Conservation (phyloP, 2,329 filamentous ascomycete species). For the Cadophora luteo-olivacea region DNA sequence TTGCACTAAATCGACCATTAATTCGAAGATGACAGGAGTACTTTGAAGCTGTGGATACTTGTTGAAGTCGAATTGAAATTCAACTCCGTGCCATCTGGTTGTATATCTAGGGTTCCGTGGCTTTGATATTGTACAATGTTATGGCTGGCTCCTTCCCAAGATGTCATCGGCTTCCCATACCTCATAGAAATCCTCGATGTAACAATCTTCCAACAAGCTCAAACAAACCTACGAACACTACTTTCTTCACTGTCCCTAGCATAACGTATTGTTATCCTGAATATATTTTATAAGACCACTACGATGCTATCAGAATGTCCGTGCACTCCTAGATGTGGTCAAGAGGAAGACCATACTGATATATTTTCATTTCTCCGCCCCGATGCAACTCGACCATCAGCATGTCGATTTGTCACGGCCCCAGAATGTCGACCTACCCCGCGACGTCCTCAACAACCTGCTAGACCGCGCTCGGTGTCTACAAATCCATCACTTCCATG, state of each 20-base stretch:
- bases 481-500: slow-evolving; percentile 9
- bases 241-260: not conserved
- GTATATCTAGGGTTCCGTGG: not conserved
- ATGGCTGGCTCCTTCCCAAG: not conserved
- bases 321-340: not conserved
- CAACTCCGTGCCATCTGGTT: not conserved
- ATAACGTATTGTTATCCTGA: not conserved
- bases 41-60: not conserved
- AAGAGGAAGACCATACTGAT: not conserved
- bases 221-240: not conserved
- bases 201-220: not conserved
- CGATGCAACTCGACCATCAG: not conserved
- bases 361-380: not conserved
- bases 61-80: not conserved
- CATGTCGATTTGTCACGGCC: not conserved
- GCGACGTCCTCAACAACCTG: not conserved
- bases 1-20: not conserved
- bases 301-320: not conserved
- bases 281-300: not conserved
- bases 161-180: not conserved
- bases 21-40: not conserved
- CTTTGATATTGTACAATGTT: not conserved
- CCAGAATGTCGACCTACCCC: not conserved
- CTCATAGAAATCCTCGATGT: not conserved
- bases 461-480: not conserved